Percentiles rank a stretch among this genome's conserved stretches.
Conservation (phyloP, 805 yeast species). For the Wickerhamomyces xylosicus region DNA sequence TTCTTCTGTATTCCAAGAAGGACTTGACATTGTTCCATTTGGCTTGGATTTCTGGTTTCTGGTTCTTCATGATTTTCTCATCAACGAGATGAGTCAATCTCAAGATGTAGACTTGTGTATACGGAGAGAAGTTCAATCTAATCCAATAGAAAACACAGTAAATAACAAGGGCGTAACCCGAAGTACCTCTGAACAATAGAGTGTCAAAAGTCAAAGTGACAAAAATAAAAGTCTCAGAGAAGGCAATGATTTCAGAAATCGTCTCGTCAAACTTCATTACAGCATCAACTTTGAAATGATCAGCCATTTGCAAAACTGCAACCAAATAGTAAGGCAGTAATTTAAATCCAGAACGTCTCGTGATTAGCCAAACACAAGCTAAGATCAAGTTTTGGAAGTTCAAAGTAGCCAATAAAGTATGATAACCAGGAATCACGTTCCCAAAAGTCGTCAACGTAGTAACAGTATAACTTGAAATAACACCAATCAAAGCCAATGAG, state of each 20-base stretch:
- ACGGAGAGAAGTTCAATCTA: slow-evolving; percentile 44
- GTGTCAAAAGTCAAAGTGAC: slow-evolving; percentile 49
- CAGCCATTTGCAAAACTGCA: slow-evolving; percentile 46
- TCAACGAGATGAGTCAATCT: slow-evolving; percentile 21
- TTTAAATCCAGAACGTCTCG: slow-evolving; percentile 57
- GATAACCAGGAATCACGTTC: slow-evolving; percentile 47
- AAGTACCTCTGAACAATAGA: slow-evolving; percentile 46
- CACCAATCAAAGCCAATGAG: slow-evolving; percentile 46
- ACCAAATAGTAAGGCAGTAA: slow-evolving; percentile 48
- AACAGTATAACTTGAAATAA: slow-evolving; percentile 38
- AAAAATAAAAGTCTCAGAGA: slow-evolving; percentile 48
- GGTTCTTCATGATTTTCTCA: slow-evolving; percentile 23
- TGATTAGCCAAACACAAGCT: slow-evolving; percentile 48
- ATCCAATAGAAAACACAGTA: slow-evolving; percentile 61
- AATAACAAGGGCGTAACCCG: slow-evolving; percentile 57
- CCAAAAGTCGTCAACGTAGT: slow-evolving; percentile 53
- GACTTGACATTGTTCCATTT: slow-evolving; percentile 30
- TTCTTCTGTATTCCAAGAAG: slow-evolving; percentile 31
- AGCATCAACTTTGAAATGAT: slow-evolving; percentile 28
- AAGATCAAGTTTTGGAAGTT: slow-evolving; percentile 62
- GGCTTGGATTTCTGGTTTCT: slow-evolving; percentile 16
- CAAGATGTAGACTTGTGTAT: slow-evolving; percentile 25
- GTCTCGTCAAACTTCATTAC: slow-evolving; percentile 27
- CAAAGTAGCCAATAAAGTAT: slow-evolving; percentile 57
- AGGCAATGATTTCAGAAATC: slow-evolving; percentile 41